Conservation (phyloP, 495 filamentous ascomycete genomes). For the Pseudoneurospora amorphoporcata region DNA sequence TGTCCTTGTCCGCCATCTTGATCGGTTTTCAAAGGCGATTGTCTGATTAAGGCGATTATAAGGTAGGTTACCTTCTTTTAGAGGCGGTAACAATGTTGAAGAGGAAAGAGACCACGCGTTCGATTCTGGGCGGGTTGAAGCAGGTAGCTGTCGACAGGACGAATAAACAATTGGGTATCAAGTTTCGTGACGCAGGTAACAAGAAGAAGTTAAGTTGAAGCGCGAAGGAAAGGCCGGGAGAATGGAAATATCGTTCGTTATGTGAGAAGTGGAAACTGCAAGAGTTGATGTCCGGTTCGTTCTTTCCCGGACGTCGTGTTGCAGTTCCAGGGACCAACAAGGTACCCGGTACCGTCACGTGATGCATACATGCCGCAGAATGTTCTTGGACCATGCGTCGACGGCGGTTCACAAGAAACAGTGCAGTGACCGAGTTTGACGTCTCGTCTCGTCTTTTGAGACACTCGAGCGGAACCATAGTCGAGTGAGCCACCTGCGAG, state of each 20-base stretch:
- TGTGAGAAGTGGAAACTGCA: not conserved
- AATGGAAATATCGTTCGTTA: not conserved
- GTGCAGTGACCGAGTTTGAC: not conserved
- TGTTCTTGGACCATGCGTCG: not conserved
- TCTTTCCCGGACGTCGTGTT: not conserved
- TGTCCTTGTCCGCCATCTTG: conserved; percentile 51
- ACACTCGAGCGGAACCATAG: not conserved
- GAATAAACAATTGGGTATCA: not conserved
- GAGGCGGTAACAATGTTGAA: not conserved
- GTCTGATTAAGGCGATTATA: not conserved
- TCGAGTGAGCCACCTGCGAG: not conserved
- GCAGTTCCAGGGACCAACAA: not conserved
- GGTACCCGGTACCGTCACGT: not conserved
- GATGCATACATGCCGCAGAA: not conserved
- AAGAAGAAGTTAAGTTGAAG: not conserved
- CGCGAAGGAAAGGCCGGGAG: not conserved
- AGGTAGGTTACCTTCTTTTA: not conserved
- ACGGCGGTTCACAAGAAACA: not conserved
- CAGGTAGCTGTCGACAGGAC: not conserved
- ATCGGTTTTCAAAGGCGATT: not conserved
- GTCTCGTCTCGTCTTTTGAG: not conserved
- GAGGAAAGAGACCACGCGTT: not conserved
- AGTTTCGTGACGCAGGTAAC: not conserved
- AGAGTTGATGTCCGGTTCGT: not conserved
- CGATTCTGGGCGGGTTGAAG: not conserved